These are phyloP conservation scores for Lactarius pseudohatsudake DNA, from an alignment of 768 basidiomycete genomes.

Conservation along the genomic window DNA sequence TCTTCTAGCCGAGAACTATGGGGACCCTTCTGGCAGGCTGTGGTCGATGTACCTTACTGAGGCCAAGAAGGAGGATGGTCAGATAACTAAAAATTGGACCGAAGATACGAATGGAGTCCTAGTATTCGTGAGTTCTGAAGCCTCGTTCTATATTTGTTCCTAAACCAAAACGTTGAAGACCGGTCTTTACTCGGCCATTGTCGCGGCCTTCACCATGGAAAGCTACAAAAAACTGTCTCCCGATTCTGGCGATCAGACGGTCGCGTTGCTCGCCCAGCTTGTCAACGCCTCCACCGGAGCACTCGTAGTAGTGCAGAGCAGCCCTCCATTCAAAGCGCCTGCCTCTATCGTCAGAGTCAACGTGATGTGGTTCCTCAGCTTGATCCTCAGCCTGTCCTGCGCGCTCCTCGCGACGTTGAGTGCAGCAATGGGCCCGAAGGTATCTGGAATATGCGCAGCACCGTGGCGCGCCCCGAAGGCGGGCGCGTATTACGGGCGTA, in stretches of 20 bases:
- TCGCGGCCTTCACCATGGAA: conserved; percentile 5
- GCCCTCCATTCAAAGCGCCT: neutral
- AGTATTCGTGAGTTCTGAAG: neutral
- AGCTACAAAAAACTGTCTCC: neutral
- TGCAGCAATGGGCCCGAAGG: conserved; percentile 9
- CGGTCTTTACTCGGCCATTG: neutral
- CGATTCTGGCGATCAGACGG: neutral
- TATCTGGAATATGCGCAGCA: conserved; percentile 4
- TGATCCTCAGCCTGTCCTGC: neutral
- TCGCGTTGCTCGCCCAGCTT: neutral
- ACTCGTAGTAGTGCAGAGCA: neutral
- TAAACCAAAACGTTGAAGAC: neutral
- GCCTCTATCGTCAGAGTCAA: conserved; percentile 4
- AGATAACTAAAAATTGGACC: neutral
- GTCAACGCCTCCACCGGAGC: neutral
- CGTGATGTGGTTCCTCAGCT: conserved; percentile 14
- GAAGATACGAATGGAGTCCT: neutral
- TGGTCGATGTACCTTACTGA: conserved; percentile 6
- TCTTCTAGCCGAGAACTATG: neutral
- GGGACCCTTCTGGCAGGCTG: neutral
- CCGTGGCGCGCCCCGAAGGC: neutral
- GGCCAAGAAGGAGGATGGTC: neutral
- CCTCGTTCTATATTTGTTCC: too few relatives aligned
- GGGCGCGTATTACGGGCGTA: neutral
- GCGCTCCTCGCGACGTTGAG: conserved; percentile 6